Evolutionary conservation across 169 alveolate genomes (phyloP), one percentile per base, ranked within the genome.

Genomic region (Pseudocohnilembus persalinus): DNA sequence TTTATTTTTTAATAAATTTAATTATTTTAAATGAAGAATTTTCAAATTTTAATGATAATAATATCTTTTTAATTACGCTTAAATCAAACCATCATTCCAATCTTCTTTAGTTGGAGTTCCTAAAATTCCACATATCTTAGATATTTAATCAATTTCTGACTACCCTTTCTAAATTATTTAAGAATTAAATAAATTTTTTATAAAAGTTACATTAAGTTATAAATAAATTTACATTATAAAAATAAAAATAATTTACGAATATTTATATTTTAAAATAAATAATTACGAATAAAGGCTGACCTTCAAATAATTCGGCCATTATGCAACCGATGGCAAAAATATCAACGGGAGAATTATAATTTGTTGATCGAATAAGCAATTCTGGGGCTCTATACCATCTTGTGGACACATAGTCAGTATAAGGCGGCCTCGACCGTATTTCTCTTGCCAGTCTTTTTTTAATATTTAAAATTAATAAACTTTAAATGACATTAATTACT

Each of bases 371-470:
- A 31, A 93, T 81, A 32, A 95, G 83, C 1, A 92, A 91, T 87
- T 95, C 98, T n/a, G 98, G 98, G 25, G 97, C 96, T 64, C 98
- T 63, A 82, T 95, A 93, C 98, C 98, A 95, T 63, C 98, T 82
- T 27, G 97, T 95, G 34, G 96, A 91, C 26, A 95, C 96, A 88
- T 95, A 95, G 76, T 96, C 98, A 31, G 98, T 96, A 84, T 87
- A 93, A 0, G 98, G 98, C 0, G 97, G 97, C 4, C 92, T 85
- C 0, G 93, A 83, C 33, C 94, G 89, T 31, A 92, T 93, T 88
- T 96, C 98, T 83, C 96, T 91, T 26, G 97, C 98, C 24, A 94
- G 86, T 49, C 68, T 49, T 11, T 11, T 4, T 49, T 49, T 49
- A 11, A 49, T 11, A 49, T n/a, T n/a, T n/a, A n/a, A n/a, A n/a